Conservation (phyloP, 352 stramenopile species). For the Pythium aquatile region DNA sequence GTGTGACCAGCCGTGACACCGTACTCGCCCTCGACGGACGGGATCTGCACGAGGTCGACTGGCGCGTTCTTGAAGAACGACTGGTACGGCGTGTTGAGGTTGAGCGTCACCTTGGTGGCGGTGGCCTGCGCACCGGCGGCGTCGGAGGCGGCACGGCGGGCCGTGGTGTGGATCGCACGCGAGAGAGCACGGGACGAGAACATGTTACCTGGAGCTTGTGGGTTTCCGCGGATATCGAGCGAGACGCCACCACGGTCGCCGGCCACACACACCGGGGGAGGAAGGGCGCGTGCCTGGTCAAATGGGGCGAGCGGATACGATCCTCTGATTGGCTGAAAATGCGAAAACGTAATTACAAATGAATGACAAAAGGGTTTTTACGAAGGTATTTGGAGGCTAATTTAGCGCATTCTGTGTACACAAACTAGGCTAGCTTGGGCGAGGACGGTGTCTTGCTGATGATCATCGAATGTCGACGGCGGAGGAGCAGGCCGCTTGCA, state of each 20-base stretch:
- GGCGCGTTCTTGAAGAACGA: conserved; percentile 77
- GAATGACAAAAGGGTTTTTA: background rate
- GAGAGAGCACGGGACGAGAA: conserved; percentile 50
- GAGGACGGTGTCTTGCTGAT: background rate
- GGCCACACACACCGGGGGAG: conserved; percentile 4
- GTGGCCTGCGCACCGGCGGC: conserved; percentile 41
- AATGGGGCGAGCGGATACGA: background rate
- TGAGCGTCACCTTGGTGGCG: conserved; percentile 83
- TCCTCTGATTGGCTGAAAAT: conserved; percentile 15
- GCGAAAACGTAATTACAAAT: conserved; percentile 3
- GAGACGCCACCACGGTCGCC: background rate
- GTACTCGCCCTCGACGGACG: conserved; percentile 95
- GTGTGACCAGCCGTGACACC: conserved; percentile 96
- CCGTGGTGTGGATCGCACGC: conserved; percentile 63
- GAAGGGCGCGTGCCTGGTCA: background rate
- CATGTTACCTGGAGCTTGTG: conserved; percentile 29
- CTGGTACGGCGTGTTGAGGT: conserved; percentile 81
- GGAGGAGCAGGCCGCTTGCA: background rate
- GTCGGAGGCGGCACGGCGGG: conserved; percentile 51
- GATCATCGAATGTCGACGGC: background rate
- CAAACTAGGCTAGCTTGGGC: background rate
- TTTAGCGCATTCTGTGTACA: background rate
- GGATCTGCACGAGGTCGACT: conserved; percentile 94
- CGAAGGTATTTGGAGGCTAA: background rate
- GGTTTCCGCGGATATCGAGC: background rate